Conservation (phyloP, 768 basidiomycete genomes). For the Pleurotus tuber-regium region DNA sequence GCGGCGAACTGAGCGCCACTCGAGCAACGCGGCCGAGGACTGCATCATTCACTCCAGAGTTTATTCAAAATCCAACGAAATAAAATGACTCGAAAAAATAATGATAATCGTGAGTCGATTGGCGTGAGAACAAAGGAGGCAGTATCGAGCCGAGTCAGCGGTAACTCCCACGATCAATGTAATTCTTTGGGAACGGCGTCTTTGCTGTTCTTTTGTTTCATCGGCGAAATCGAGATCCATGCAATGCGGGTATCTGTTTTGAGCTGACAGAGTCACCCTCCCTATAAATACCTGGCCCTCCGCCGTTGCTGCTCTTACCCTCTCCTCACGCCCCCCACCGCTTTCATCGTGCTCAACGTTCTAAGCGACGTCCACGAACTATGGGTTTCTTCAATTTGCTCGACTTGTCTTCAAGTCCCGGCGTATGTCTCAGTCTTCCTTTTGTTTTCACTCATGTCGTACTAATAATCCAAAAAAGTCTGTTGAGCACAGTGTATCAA, state of each 20-base stretch:
- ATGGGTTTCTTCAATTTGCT: constrained; percentile 32
- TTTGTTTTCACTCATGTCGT: constrained; percentile 19
- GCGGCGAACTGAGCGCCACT: not conserved
- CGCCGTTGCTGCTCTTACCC: constrained; percentile 15
- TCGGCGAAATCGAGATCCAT: constrained; percentile 18
- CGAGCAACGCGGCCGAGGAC: constrained; percentile 6
- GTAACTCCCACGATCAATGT: constrained; percentile 22
- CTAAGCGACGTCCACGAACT: constrained; percentile 11
- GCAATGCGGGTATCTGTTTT: constrained; percentile 13
- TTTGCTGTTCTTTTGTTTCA: constrained; percentile 20
- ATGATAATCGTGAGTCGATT: constrained; percentile 10
- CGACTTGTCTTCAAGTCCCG: constrained; percentile 23
- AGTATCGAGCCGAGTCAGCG: constrained; percentile 16
- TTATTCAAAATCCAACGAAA: no score
- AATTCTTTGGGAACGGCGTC: constrained; percentile 18
- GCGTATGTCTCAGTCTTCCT: constrained; percentile 17
- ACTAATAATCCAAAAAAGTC: constrained; percentile 26
- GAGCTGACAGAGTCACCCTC: constrained; percentile 12
- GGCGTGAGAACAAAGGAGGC: constrained; percentile 17
- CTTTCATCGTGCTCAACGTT: constrained; percentile 12
- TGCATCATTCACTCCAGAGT: no score
- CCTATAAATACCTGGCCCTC: constrained; percentile 23
- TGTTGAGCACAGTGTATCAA: constrained; percentile 34
- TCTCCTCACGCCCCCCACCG: constrained; percentile 15
- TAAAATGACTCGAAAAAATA: not conserved